These are phyloP conservation scores for Talaromyces ruber DNA, from an alignment of 495 filamentous ascomycete species.

Conservation along the genomic window DNA sequence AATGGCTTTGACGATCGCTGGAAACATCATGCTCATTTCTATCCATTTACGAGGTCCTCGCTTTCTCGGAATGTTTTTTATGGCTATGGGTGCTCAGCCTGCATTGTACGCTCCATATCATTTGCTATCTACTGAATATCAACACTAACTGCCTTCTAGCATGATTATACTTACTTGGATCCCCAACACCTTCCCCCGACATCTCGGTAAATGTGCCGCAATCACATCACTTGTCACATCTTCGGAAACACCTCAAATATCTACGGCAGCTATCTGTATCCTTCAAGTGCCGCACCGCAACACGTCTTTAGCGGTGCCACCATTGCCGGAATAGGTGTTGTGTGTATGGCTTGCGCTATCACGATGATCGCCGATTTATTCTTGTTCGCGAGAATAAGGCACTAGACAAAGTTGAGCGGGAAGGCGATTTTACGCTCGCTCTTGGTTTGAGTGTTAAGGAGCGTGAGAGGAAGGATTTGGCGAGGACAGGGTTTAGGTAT, in stretches of 20 bases:
- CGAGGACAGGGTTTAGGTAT: slow-evolving; percentile 52
- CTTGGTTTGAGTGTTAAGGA: slow-evolving; percentile 33
- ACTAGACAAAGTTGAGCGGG: slow-evolving; percentile 39
- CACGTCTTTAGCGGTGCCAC: slow-evolving; percentile 28
- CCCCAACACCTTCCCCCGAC: slow-evolving; percentile 54
- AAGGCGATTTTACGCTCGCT: slow-evolving; percentile 24
- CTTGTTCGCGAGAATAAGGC: slow-evolving; percentile 56
- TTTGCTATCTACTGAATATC: too few species aligned
- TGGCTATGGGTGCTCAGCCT: too few species aligned
- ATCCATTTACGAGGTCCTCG: too few species aligned
- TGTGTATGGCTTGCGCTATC: slow-evolving; percentile 20
- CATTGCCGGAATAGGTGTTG: slow-evolving; percentile 19
- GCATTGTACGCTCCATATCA: too few species aligned
- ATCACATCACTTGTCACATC: slow-evolving; percentile 53
- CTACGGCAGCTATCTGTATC: slow-evolving; percentile 68
- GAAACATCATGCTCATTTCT: too few species aligned
- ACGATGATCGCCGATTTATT: slow-evolving; percentile 30
- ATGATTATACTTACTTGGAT: too few species aligned
- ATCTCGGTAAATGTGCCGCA: slow-evolving; percentile 49
- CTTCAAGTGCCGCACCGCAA: slow-evolving; percentile 30
- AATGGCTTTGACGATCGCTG: too few species aligned
- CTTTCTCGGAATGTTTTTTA: too few species aligned
- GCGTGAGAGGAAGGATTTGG: neutral
- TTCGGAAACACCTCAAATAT: slow-evolving; percentile 50
- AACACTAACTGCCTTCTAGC: too few species aligned